Base-by-base conservation (phyloP, 768 basidiomycete genomes). In the Hortiboletus flavorubellus region DNA sequence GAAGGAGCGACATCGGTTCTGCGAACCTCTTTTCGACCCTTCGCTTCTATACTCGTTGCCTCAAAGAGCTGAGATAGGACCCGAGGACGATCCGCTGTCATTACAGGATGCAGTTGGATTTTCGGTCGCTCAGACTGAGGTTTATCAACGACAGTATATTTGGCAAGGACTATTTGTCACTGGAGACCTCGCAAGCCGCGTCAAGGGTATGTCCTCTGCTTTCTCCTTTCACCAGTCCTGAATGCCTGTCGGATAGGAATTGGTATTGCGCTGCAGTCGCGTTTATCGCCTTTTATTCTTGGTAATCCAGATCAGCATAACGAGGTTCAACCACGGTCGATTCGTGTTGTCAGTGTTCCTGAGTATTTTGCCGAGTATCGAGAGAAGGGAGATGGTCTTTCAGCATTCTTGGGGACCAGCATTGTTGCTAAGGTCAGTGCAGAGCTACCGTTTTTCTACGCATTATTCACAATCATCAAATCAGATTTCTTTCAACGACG, bases 311-410 rank as follows among this genome's bases (percentile, higher is more conserved):
- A 92, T 34, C 74, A 88, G 35, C 76, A 79, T 46, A 86, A 82
- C 33, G 89, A 92, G 11, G 74, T 88, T 21, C 91, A 91, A 62
- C 77, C 91, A n/a, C 81, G 83, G 31, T 70, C 73, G 30, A 81
- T 85, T 39, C 80, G 84, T 23, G 76, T 84, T 7, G 67, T 91
- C 47, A 80, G 74, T 35, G 80, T 93, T 8, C 93, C 93, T 1
- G 93, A 95, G 33, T 95, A 94, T 70, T 97, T 93, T 67, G 86
- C 89, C 8, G 92, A 95, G 68, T 97, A 90, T 64, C 78, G 91
- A 53, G 90, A 93, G 47, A 89, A 84, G 42, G 92, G 91, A 2
- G 90, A 92, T 50, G 87, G 87, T 2, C 75, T 86, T 38, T 87
- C 90, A 5, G 84, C 87, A 11, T 94, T 93, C 75, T 72, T 94